Conservation (phyloP, 768 basidiomycete species). For the Russula foetens region DNA sequence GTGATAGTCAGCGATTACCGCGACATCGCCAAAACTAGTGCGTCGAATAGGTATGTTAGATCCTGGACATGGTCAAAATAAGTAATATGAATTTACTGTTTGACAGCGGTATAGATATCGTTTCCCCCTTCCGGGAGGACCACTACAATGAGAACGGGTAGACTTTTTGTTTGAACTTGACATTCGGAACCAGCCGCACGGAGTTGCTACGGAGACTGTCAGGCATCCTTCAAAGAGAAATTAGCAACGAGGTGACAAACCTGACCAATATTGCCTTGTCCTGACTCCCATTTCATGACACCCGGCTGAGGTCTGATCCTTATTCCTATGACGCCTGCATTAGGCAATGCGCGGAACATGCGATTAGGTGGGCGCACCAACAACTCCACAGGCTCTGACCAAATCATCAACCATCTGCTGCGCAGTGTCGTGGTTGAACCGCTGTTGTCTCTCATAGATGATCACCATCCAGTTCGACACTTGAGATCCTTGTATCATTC, state of each 20-base stretch:
- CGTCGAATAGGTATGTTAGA: neutral
- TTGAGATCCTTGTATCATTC: slow-evolving; percentile 48
- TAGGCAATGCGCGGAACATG: neutral
- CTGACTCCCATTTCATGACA: slow-evolving; percentile 46
- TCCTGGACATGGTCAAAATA: neutral
- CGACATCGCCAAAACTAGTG: slow-evolving; percentile 65
- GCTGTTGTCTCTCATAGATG: slow-evolving; percentile 52
- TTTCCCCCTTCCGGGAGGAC: slow-evolving; percentile 67
- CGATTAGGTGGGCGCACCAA: slow-evolving; percentile 41
- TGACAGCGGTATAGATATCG: slow-evolving; percentile 69
- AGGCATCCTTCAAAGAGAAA: neutral
- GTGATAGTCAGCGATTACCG: slow-evolving; percentile 28
- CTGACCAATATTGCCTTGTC: slow-evolving; percentile 41
- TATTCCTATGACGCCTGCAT: slow-evolving; percentile 44
- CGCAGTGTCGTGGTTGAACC: slow-evolving; percentile 44
- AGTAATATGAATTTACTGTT: slow-evolving; percentile 51
- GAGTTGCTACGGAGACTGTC: slow-evolving; percentile 34
- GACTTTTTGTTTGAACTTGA: slow-evolving; percentile 30
- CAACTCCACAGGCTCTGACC: slow-evolving; percentile 38
- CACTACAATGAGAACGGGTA: slow-evolving; percentile 55
- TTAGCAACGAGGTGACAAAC: neutral
- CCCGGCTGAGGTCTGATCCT: slow-evolving; percentile 37
- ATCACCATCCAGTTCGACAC: slow-evolving; percentile 58
- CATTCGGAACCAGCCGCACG: slow-evolving; percentile 43
- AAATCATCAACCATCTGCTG: slow-evolving; percentile 50